These are phyloP conservation scores for Rhynchosporium graminicola DNA, from an alignment of 2,329 filamentous ascomycete species.

Conservation along the genomic window DNA sequence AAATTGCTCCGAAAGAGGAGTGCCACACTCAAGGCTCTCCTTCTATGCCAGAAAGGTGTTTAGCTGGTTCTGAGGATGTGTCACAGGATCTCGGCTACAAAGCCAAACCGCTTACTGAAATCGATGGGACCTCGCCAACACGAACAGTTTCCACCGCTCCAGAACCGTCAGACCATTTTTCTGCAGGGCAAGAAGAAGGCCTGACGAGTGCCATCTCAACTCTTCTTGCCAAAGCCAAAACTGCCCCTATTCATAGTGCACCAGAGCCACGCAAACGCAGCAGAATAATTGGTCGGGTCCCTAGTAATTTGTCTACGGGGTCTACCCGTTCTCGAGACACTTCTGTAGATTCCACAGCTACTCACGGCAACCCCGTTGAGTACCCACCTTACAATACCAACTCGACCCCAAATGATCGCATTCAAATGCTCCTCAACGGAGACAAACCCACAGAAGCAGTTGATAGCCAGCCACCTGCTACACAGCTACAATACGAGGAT, in stretches of 20 bases:
- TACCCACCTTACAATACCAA: constrained; percentile 27
- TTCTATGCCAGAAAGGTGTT: constrained; percentile 7
- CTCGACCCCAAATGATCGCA: constrained; percentile 27
- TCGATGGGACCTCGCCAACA: constrained; percentile 37
- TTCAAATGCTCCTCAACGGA: constrained; percentile 33
- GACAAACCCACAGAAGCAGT: constrained; percentile 23
- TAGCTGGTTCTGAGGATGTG: constrained; percentile 20
- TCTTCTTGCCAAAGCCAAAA: constrained; percentile 39
- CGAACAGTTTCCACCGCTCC: constrained; percentile 31
- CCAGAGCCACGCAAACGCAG: constrained; percentile 36
- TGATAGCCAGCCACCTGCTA: constrained; percentile 34
- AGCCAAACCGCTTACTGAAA: constrained; percentile 38
- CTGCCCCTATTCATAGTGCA: constrained; percentile 20
- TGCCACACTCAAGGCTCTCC: constrained; percentile 11
- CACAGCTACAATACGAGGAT: constrained; percentile 40
- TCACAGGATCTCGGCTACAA: constrained; percentile 22
- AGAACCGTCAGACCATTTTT: constrained; percentile 27
- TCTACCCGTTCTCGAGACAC: constrained; percentile 45
- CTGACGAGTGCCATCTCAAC: constrained; percentile 36
- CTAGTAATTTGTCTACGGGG: constrained; percentile 57
- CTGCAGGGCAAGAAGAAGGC: constrained; percentile 28
- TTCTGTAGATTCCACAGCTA: constrained; percentile 45
- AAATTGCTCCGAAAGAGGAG: constrained; percentile 21
- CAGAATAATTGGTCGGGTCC: constrained; percentile 56
- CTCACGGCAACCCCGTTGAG: constrained; percentile 34